A percentile compares a stretch with the other conserved stretches of the same genome.
phyloP scores from a whole-genome alignment of 139 green algal species.

The Chlorella sp. region DNA sequence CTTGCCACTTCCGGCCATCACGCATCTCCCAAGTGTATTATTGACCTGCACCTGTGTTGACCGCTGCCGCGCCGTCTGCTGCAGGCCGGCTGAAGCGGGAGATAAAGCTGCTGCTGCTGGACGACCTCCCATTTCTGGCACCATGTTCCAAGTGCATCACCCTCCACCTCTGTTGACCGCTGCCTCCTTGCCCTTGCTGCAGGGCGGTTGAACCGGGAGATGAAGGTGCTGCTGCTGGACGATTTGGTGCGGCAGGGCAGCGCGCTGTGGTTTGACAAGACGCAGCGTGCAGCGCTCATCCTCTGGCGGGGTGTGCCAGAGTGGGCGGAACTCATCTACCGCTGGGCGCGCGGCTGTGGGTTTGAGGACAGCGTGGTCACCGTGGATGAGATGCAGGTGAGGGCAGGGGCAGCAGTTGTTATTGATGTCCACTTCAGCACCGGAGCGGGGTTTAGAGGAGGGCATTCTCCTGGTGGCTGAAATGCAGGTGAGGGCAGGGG shows the following conservation, averaged over 20 bases:
- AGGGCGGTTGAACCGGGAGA: constrained; percentile 66
- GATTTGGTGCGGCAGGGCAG: constrained; percentile 57
- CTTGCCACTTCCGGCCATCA: no score
- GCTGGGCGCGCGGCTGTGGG: constrained; percentile 55
- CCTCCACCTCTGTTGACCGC: neutral
- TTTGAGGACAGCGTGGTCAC: constrained; percentile 72
- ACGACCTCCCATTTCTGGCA: no score
- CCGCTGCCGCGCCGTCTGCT: neutral
- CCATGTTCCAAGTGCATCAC: neutral
- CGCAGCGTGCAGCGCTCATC: constrained; percentile 52
- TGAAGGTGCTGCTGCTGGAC: constrained; percentile 58
- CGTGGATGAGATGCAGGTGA: constrained; percentile 56
- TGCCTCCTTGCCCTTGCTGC: neutral
- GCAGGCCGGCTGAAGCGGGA: constrained; percentile 66
- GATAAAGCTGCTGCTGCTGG: constrained; percentile 58
- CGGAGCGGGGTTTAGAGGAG: constrained; percentile 64
- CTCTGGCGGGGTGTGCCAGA: constrained; percentile 65
- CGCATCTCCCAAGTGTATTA: no score
- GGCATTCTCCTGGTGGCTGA: constrained; percentile 70
- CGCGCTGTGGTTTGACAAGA: constrained; percentile 68
- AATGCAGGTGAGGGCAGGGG: constrained; percentile 17
- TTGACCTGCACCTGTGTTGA: no score
- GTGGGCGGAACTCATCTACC: constrained; percentile 65
- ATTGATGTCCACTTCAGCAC: no score
- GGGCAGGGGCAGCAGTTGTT: no score